Conservation (phyloP, 768 basidiomycete species). For the Trametes gibbosa region DNA sequence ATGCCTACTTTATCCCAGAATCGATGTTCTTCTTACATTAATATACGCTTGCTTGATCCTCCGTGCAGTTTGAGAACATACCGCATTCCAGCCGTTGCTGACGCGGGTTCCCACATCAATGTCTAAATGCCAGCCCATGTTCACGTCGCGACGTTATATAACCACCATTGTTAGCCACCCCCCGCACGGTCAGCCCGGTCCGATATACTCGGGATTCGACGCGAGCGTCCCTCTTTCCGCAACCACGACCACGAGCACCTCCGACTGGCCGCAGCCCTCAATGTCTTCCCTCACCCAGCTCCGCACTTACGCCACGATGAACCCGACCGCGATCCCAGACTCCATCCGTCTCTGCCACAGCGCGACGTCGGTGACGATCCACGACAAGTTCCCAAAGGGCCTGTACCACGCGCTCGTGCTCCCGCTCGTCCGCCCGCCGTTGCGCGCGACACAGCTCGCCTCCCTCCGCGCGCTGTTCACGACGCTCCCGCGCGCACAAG, state of each 20-base stretch:
- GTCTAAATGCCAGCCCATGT: too few relatives aligned
- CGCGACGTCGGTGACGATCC: conserved; percentile 57
- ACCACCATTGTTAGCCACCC: too few relatives aligned
- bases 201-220: not conserved
- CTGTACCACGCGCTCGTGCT: conserved; percentile 87
- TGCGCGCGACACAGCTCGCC: conserved; percentile 40
- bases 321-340: conserved; percentile 52
- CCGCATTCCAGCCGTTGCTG: too few relatives aligned
- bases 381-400: conserved; percentile 78
- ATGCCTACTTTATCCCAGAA: too few relatives aligned
- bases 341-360: conserved; percentile 60
- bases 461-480: conserved; percentile 56
- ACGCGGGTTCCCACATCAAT: too few relatives aligned
- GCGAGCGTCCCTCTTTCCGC: not conserved
- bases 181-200: not conserved
- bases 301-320: conserved; percentile 54
- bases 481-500: conserved; percentile 47
- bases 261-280: not conserved
- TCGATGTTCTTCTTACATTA: too few relatives aligned
- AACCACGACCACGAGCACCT: not conserved
- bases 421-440: conserved; percentile 44
- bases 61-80: too few relatives aligned
- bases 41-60: too few relatives aligned
- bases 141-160: not conserved
- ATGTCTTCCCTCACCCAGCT: conserved; percentile 40